Percentiles rank a stretch among this genome's conserved stretches.
These are phyloP conservation scores for Tagetes erecta DNA, from an alignment of 129 eudicot species.

Conservation along the genomic window DNA sequence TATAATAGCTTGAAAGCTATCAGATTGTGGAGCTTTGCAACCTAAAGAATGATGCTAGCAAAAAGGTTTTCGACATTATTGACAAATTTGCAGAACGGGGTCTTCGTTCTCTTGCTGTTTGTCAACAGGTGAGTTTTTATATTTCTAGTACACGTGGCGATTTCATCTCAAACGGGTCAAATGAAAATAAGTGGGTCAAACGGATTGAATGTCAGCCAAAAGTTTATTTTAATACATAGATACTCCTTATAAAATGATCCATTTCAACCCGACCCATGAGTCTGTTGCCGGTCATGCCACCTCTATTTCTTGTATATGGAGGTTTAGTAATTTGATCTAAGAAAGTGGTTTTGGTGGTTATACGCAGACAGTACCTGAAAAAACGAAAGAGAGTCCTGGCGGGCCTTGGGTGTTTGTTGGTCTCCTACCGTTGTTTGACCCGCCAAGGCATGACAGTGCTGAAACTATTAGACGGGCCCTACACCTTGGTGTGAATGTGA, in stretches of 20 bases:
- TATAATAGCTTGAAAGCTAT: conserved; percentile 8
- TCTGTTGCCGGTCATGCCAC: not conserved
- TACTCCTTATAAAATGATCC: not conserved
- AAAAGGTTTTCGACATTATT: conserved; percentile 62
- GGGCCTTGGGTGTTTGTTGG: conserved; percentile 76
- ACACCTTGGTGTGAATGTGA: conserved; percentile 83
- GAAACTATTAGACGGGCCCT: conserved; percentile 83
- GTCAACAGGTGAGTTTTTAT: conserved; percentile 47
- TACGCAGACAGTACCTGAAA: conserved; percentile 70
- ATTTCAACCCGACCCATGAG: not conserved
- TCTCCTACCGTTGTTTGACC: conserved; percentile 83
- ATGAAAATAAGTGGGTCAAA: not conserved
- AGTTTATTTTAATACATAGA: not conserved
- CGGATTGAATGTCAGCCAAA: not conserved
- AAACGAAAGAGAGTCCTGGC: conserved; percentile 70
- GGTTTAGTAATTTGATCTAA: conserved; percentile 15
- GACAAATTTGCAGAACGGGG: conserved; percentile 93
- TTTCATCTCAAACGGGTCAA: not conserved
- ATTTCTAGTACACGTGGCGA: not conserved
- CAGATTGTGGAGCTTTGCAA: conserved; percentile 79
- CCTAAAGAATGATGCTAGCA: conserved; percentile 48
- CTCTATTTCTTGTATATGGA: not conserved
- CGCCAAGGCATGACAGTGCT: conserved; percentile 94
- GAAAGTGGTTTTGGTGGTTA: conserved; percentile 10
- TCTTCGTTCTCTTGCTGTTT: conserved; percentile 81